Conservation (phyloP, 2,329 filamentous ascomycete species). For the Arachnomyces sp. region DNA sequence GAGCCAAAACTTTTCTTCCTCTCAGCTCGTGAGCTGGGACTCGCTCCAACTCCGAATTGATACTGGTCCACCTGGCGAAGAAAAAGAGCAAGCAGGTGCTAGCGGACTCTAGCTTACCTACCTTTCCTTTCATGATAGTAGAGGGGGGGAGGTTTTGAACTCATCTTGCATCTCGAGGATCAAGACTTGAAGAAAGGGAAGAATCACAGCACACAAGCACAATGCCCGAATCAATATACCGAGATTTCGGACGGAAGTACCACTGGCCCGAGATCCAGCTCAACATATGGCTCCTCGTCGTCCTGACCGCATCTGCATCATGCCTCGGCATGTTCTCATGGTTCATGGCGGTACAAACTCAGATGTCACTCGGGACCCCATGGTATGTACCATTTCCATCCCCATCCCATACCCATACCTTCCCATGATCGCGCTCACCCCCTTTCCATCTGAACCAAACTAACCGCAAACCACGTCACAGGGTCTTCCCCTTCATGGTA, state of each 20-base stretch:
- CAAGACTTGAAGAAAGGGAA: no score
- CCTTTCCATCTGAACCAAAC: not conserved
- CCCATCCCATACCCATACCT: slow-evolving; percentile 12
- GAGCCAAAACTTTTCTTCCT: no score
- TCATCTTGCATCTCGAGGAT: no score
- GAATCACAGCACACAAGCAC: no score
- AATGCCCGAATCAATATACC: slow-evolving; percentile 27
- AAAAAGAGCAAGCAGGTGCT: no score
- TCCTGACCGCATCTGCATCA: slow-evolving; percentile 49
- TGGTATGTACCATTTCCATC: slow-evolving; percentile 45
- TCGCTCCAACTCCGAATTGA: no score
- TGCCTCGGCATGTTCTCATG: slow-evolving; percentile 53
- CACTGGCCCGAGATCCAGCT: slow-evolving; percentile 58
- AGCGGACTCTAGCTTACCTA: no score
- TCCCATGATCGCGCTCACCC: not conserved
- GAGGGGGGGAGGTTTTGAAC: no score
- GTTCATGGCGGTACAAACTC: slow-evolving; percentile 51
- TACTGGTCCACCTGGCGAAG: no score
- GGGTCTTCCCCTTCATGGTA: slow-evolving; percentile 58
- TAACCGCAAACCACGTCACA: slow-evolving; percentile 20
- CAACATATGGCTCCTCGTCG: slow-evolving; percentile 57
- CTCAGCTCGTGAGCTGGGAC: no score
- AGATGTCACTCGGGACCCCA: slow-evolving; percentile 48
- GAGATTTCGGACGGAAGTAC: slow-evolving; percentile 39
- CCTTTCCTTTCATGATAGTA: no score